Percentiles rank a stretch among this genome's conserved stretches.
Conservation (phyloP, 2,329 filamentous ascomycete genomes). For the Aspergillus nomiae region DNA sequence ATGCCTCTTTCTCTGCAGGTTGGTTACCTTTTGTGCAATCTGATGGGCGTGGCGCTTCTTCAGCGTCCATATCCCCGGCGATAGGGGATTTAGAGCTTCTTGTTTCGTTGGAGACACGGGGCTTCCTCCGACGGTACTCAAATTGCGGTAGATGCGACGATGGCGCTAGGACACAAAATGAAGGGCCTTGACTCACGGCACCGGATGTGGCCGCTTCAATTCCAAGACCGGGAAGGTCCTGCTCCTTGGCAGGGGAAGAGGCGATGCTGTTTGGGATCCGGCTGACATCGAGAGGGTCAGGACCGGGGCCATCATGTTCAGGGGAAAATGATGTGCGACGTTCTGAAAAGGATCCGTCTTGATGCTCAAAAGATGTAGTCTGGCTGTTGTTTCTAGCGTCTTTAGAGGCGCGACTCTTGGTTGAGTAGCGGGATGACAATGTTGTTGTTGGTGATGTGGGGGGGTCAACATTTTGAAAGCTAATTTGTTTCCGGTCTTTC, state of each 20-base stretch:
- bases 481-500: conserved; percentile 29
- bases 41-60: not conserved
- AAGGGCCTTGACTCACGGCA: conserved; percentile 18
- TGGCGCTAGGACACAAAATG: conserved; percentile 35
- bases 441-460: conserved; percentile 38
- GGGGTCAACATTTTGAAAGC: conserved; percentile 36
- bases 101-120: conserved; percentile 9
- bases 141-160: conserved; percentile 43
- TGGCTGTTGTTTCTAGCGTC: not conserved
- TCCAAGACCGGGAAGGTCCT: not conserved
- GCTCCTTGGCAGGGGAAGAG: not conserved
- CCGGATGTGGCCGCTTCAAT: not conserved
- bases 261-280: not conserved
- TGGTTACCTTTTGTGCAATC: not conserved
- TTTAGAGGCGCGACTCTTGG: conserved; percentile 10
- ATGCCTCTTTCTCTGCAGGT: not conserved
- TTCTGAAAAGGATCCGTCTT: not conserved
- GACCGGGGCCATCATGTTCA: not conserved
- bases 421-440: conserved; percentile 21
- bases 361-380: not conserved
- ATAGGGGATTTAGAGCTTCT: conserved; percentile 11
- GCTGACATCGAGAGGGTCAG: not conserved
- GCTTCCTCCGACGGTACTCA: conserved; percentile 36
- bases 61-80: not conserved
- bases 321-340: not conserved